Conservation (phyloP, 345 rosid species). For the Rubroshorea leprosula region DNA sequence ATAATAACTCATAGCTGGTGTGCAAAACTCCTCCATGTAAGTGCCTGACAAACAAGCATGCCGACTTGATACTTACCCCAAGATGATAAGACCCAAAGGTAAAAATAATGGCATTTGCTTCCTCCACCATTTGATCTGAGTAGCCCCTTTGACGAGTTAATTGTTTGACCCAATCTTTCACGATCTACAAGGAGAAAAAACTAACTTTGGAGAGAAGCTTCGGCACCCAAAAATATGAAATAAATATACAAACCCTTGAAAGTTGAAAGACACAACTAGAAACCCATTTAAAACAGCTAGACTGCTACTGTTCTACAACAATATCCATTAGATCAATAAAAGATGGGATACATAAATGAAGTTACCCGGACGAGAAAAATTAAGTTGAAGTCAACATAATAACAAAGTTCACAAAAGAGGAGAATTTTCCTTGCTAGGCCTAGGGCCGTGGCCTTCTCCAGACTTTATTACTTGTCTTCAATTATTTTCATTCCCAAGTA, state of each 20-base stretch:
- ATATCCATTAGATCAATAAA: no score
- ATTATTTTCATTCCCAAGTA: no score
- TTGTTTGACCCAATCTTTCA: constrained; percentile 78
- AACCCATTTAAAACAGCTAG: background rate
- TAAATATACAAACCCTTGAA: background rate
- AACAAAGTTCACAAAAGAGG: no score
- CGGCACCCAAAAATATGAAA: background rate
- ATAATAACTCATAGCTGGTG: no score
- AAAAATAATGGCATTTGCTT: constrained; percentile 81
- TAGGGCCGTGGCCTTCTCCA: no score
- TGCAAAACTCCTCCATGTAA: no score
- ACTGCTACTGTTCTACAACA: background rate
- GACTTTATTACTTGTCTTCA: no score
- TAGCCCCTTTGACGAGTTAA: constrained; percentile 62
- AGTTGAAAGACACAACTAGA: background rate
- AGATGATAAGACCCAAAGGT: constrained; percentile 94
- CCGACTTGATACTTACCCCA: constrained; percentile 52
- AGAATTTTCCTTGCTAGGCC: no score
- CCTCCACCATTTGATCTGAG: constrained; percentile 88
- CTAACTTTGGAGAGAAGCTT: background rate
- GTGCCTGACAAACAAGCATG: background rate
- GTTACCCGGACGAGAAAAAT: no score
- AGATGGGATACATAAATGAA: no score
- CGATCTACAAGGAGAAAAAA: constrained; percentile 40
- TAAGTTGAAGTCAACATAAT: no score